A percentile compares a stretch with the other conserved stretches of the same genome.
These are phyloP conservation scores for Limnanthes douglasii DNA, from an alignment of 345 rosid genomes.

Conservation along the genomic window DNA sequence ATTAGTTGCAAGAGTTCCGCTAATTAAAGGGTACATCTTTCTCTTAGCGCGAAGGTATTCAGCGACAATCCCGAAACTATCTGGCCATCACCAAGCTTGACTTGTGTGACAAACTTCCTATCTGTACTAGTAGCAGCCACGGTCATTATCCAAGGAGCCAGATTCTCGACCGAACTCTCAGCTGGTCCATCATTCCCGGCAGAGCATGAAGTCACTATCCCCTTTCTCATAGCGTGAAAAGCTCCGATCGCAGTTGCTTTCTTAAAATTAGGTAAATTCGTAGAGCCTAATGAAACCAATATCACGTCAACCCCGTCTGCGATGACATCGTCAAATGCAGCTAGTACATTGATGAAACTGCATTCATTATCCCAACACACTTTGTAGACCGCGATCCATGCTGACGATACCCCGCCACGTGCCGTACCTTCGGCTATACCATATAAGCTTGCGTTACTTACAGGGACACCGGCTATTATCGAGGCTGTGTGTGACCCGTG, in stretches of 20 bases:
- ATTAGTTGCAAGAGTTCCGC: slow-evolving; percentile 45
- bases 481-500: slow-evolving; percentile 85
- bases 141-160: slow-evolving; percentile 84
- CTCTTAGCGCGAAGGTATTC: slow-evolving; percentile 41
- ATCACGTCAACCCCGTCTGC: slow-evolving; percentile 68
- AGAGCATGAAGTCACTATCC: slow-evolving; percentile 55
- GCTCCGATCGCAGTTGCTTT: slow-evolving; percentile 70
- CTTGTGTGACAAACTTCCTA: slow-evolving; percentile 31
- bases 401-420: slow-evolving; percentile 63
- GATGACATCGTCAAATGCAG: slow-evolving; percentile 73
- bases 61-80: slow-evolving; percentile 33
- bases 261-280: slow-evolving; percentile 23
- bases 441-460: slow-evolving; percentile 44
- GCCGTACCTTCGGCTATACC: slow-evolving; percentile 70
- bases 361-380: slow-evolving; percentile 63
- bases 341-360: slow-evolving; percentile 57
- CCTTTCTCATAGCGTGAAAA: slow-evolving; percentile 68
- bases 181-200: slow-evolving; percentile 66
- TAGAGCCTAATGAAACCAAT: slow-evolving; percentile 60
- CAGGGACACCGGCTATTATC: slow-evolving; percentile 39
- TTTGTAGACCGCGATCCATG: slow-evolving; percentile 79
- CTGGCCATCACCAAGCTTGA: slow-evolving; percentile 49
- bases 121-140: slow-evolving; percentile 61
- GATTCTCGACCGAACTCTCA: slow-evolving; percentile 27
- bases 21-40: slow-evolving; percentile 43